Percentiles rank a stretch among this genome's conserved stretches.
Conservation (phyloP, 2,329 filamentous ascomycete species). For the Fusarium verticillioides region DNA sequence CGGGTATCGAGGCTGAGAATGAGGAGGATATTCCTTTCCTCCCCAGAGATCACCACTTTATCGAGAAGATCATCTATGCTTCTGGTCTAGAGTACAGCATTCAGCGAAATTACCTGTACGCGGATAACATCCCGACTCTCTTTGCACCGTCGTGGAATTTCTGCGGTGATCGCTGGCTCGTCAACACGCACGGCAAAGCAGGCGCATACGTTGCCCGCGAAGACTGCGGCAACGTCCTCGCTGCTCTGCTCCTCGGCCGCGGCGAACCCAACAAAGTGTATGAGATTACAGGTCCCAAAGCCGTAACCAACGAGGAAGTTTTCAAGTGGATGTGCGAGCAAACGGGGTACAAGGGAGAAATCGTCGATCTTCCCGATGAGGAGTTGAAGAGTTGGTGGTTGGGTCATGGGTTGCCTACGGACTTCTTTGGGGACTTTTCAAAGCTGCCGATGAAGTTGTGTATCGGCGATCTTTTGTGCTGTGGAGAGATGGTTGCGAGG, state of each 20-base stretch:
- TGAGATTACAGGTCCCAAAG: conserved; percentile 36
- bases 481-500: conserved; percentile 39
- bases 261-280: conserved; percentile 40
- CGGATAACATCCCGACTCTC: conserved; percentile 37
- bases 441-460: conserved; percentile 42
- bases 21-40: conserved; percentile 43
- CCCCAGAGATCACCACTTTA: conserved; percentile 40
- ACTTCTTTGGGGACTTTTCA: conserved; percentile 41
- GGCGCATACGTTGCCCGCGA: conserved; percentile 40
- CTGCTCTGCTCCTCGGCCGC: conserved; percentile 29
- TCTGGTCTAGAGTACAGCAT: conserved; percentile 39
- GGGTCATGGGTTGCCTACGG: conserved; percentile 32
- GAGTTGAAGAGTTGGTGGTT: conserved; percentile 40
- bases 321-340: conserved; percentile 40
- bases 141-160: conserved; percentile 40
- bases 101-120: conserved; percentile 42
- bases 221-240: conserved; percentile 39
- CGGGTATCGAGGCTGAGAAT: conserved; percentile 38
- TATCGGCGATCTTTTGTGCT: conserved; percentile 40
- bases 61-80: conserved; percentile 37
- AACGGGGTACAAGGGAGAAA: conserved; percentile 32
- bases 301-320: conserved; percentile 34
- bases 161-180: conserved; percentile 39
- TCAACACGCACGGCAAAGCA: conserved; percentile 34
- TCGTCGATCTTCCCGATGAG: conserved; percentile 39